These are phyloP conservation scores for Yamadazyma jaroonii DNA, from an alignment of 1,139 yeast species.

Conservation along the genomic window DNA sequence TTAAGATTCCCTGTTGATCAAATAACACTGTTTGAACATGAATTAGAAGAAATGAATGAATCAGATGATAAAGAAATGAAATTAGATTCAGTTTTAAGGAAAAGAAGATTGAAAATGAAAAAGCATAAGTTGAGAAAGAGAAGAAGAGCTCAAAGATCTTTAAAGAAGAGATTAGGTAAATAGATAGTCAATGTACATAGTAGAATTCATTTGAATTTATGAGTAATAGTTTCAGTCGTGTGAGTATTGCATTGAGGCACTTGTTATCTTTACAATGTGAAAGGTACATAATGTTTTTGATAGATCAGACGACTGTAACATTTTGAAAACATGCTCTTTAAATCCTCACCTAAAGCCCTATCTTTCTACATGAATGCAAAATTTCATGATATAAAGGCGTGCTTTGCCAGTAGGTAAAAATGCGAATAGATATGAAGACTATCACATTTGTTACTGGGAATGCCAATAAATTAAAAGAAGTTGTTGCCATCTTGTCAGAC, in stretches of 20 bases:
- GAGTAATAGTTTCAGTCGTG: too few relatives aligned
- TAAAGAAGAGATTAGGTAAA: constrained; percentile 57
- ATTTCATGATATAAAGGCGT: too few relatives aligned
- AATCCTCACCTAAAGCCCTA: too few relatives aligned
- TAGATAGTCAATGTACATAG: constrained; percentile 12
- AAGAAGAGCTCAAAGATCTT: constrained; percentile 61
- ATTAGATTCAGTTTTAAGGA: constrained; percentile 63
- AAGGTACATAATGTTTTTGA: neutral
- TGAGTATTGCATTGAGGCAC: neutral
- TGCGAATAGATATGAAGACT: constrained; percentile 16
- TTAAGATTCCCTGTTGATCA: too few relatives aligned
- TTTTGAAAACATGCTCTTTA: too few relatives aligned
- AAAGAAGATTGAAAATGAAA: constrained; percentile 70
- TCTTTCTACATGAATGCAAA: too few relatives aligned
- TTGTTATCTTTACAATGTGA: neutral
- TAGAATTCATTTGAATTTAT: neutral
- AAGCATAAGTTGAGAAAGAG: constrained; percentile 72
- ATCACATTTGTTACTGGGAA: constrained; percentile 84
- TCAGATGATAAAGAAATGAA: constrained; percentile 21
- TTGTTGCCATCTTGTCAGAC: constrained; percentile 62
- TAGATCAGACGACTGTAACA: too few relatives aligned
- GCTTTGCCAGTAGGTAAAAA: too few relatives aligned
- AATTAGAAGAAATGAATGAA: neutral
- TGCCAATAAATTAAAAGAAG: constrained; percentile 82
- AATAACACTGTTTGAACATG: neutral